Percentiles rank a stretch among this genome's conserved stretches.
phyloP scores from a whole-genome alignment of 2,329 filamentous ascomycete genomes.

The Alternaria alternata region DNA sequence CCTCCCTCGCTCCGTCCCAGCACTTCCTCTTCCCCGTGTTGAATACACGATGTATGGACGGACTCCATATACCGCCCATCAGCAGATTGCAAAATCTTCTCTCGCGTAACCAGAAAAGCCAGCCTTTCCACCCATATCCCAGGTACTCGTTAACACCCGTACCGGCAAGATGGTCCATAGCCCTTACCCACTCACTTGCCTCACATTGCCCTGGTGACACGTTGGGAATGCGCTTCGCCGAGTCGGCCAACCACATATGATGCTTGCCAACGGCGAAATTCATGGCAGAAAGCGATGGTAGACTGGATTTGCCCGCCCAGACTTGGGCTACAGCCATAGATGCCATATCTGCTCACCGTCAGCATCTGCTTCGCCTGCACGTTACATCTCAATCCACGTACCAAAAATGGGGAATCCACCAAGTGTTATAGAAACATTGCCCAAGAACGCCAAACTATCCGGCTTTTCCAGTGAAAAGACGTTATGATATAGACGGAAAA shows the following conservation, averaged over 20 bases:
- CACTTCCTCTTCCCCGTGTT: conserved; percentile 48
- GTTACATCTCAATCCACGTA: background rate
- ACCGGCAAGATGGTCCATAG: conserved; percentile 55
- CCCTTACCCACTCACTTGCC: conserved; percentile 46
- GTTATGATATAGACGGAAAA: conserved; percentile 55
- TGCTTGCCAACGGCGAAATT: conserved; percentile 15
- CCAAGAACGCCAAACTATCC: conserved; percentile 55
- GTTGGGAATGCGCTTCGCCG: conserved; percentile 47
- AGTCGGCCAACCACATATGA: conserved; percentile 37
- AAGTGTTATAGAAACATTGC: conserved; percentile 49
- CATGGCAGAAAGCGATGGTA: conserved; percentile 52
- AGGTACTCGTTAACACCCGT: conserved; percentile 53
- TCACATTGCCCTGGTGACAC: conserved; percentile 33
- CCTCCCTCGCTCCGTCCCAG: conserved; percentile 54
- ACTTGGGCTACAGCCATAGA: conserved; percentile 58
- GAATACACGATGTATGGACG: conserved; percentile 55
- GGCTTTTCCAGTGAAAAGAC: conserved; percentile 56
- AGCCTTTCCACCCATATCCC: conserved; percentile 53
- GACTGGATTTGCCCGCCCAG: conserved; percentile 51
- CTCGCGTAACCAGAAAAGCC: conserved; percentile 55
- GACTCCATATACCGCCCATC: conserved; percentile 53
- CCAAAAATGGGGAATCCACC: conserved; percentile 36
- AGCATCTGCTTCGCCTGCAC: background rate
- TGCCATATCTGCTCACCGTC: conserved; percentile 47
- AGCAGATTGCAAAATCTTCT: conserved; percentile 50